Evolutionary conservation across 306 rosid genomes (phyloP).

Genomic region (Malus asiatica): DNA sequence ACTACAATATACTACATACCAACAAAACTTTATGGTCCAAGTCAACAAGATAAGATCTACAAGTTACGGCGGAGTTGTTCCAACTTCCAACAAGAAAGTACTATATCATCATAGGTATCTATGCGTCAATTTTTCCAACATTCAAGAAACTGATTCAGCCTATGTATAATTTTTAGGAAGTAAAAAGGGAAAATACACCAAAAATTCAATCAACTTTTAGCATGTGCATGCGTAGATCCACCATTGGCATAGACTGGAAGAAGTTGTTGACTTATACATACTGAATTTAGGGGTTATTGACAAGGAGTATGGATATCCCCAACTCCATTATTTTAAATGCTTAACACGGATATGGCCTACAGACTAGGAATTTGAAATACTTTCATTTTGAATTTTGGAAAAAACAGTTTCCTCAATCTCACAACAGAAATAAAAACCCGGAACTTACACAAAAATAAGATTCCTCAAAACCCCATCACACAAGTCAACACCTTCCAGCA

Average conservation of each 20-base stretch:
- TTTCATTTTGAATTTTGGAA: not conserved
- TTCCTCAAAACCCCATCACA: constrained; percentile 86
- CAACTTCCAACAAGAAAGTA: not conserved
- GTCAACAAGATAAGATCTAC: not conserved
- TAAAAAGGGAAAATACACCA: not conserved
- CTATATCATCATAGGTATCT: not conserved
- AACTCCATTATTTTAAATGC: not conserved
- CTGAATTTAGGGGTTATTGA: not conserved
- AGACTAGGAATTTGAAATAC: not conserved
- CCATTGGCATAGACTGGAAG: not conserved
- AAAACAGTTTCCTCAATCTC: not conserved
- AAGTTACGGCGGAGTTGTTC: not conserved
- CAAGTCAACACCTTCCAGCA: constrained; percentile 83
- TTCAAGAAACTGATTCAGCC: not conserved
- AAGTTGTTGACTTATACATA: not conserved
- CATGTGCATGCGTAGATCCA: not conserved
- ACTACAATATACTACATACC: not conserved
- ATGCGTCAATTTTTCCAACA: not conserved
- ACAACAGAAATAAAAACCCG: not conserved
- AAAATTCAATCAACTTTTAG: not conserved
- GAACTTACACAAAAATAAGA: constrained; percentile 64
- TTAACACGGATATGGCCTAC: not conserved
- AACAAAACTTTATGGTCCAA: not conserved
- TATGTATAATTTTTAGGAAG: not conserved
- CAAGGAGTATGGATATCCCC: not conserved